phyloP scores from a whole-genome alignment of 73 alveolate genomes.

The Blepharisma japonicum region DNA sequence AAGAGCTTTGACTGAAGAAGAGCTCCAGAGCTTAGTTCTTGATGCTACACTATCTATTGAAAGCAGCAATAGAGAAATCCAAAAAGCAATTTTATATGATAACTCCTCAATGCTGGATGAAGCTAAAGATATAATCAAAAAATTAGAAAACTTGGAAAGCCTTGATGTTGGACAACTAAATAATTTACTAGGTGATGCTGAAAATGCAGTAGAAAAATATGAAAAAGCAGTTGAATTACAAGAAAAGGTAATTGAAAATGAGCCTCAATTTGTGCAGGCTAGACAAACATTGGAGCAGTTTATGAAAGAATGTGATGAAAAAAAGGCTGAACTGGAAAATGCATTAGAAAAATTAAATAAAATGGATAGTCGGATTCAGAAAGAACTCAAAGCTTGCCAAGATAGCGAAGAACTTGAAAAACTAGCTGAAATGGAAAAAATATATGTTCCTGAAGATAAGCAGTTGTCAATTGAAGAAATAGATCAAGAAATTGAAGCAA shows the following conservation, averaged over 20 bases:
- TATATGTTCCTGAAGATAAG: background rate
- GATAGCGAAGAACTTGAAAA: slow-evolving; percentile 22
- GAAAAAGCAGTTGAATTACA: background rate
- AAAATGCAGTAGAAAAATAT: background rate
- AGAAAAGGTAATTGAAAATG: background rate
- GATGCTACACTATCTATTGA: too few species aligned
- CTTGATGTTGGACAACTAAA: background rate
- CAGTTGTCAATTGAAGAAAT: background rate
- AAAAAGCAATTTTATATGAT: too few species aligned
- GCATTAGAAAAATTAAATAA: background rate
- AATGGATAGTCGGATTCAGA: background rate
- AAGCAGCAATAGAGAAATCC: too few species aligned
- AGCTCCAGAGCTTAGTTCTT: background rate
- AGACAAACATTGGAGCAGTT: background rate
- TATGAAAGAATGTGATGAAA: background rate
- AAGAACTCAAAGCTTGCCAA: background rate
- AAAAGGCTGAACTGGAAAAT: background rate
- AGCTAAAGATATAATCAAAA: slow-evolving; percentile 3
- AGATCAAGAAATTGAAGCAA: slow-evolving; percentile 7
- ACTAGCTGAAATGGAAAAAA: background rate
- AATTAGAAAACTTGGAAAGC: background rate
- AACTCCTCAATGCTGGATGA: background rate
- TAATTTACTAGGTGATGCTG: background rate
- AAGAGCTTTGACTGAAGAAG: slow-evolving; percentile 1
- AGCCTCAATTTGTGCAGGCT: background rate